Percentiles rank a stretch among this genome's conserved stretches.
Conservation (phyloP, 345 rosid species). For the Salix arbutifolia region DNA sequence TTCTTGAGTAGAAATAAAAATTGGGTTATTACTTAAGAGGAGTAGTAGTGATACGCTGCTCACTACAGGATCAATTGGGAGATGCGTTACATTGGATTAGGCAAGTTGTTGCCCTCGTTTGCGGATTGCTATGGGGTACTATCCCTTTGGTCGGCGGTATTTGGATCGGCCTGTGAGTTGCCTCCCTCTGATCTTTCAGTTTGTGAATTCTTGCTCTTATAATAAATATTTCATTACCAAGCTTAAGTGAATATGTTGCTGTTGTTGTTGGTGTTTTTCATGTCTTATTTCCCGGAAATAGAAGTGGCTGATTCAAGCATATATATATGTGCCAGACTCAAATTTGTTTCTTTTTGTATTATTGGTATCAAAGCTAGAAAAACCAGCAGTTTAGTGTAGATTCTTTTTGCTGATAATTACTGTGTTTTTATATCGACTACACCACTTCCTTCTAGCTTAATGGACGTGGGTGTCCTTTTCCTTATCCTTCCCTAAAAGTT, state of each 20-base stretch:
- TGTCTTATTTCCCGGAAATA: background rate
- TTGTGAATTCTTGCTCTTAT: background rate
- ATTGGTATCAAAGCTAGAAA: background rate
- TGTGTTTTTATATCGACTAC: background rate
- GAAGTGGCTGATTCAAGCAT: background rate
- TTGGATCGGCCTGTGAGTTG: constrained; percentile 78
- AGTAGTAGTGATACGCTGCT: background rate
- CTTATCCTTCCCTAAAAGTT: background rate
- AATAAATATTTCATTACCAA: background rate
- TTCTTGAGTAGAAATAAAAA: background rate
- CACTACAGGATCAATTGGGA: constrained; percentile 85
- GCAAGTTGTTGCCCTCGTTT: constrained; percentile 67
- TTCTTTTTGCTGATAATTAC: background rate
- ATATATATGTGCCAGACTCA: background rate
- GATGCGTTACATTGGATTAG: constrained; percentile 97
- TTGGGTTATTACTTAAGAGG: background rate
- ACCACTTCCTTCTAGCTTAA: background rate
- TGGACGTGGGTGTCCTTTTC: background rate
- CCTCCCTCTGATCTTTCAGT: background rate
- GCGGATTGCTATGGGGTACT: constrained; percentile 86
- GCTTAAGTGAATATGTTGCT: background rate
- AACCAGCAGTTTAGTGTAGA: background rate
- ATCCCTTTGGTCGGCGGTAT: constrained; percentile 86
- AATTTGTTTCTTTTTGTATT: background rate
- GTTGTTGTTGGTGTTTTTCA: background rate